Evolutionary conservation across 257 asterid genomes (phyloP).

Genomic region (Galeopsis tetrahit): DNA sequence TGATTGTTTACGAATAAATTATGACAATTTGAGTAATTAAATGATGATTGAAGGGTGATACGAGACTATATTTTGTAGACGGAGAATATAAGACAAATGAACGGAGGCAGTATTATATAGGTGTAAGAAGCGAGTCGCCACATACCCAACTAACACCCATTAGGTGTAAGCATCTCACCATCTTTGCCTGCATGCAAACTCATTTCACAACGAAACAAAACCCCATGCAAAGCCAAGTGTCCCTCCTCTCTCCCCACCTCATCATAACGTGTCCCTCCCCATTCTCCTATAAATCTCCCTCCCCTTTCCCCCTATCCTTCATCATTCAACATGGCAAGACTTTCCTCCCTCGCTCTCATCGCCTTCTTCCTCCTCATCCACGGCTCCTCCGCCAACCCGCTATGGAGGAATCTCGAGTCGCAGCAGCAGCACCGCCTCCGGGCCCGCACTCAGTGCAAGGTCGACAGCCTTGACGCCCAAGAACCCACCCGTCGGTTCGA

Average conservation of each 20-base stretch:
- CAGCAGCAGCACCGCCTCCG: conserved; percentile 56
- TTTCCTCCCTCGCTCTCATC: conserved; percentile 32
- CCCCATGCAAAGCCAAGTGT: conserved; percentile 51
- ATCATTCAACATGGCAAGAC: conserved; percentile 36
- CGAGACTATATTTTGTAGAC: no score
- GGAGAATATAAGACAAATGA: no score
- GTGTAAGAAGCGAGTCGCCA: conserved; percentile 39
- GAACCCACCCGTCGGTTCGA: conserved; percentile 45
- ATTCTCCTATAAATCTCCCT: conserved; percentile 38
- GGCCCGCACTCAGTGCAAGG: conserved; percentile 55
- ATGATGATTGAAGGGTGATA: no score
- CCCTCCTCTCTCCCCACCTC: conserved; percentile 29
- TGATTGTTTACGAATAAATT: no score
- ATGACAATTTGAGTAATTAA: no score
- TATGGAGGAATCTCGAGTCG: conserved; percentile 35
- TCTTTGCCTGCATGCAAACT: conserved; percentile 33
- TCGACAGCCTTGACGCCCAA: conserved; percentile 50
- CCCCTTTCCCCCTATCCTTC: conserved; percentile 33
- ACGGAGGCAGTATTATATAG: no score
- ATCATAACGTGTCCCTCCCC: conserved; percentile 52
- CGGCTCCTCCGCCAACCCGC: conserved; percentile 38
- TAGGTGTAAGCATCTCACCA: conserved; percentile 38
- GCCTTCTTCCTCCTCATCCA: conserved; percentile 37
- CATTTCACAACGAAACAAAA: conserved; percentile 29
- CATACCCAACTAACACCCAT: conserved; percentile 29